Evolutionary conservation across 2,329 filamentous ascomycete species (phyloP), one percentile per base, ranked within the genome.

Genomic region (Aspergillus sp.): DNA sequence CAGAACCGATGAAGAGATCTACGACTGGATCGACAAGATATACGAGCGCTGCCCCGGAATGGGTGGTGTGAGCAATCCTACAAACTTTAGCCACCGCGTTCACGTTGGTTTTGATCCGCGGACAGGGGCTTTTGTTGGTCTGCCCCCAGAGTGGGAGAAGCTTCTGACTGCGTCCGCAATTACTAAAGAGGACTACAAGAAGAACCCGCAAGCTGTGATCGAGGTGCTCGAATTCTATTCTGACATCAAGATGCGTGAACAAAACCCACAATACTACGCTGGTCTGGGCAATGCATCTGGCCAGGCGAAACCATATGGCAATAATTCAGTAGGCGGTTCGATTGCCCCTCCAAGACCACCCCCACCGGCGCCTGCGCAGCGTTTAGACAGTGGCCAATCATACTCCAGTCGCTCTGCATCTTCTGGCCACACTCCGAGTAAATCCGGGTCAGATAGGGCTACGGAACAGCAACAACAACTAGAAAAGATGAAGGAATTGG

Each of bases 1-100:
- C 68, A 96, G 97, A 77, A 89, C 88, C 56, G 95, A 99, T 70
- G 93, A 96, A 70, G 95, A 99, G 66, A 86, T 99, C 54, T 99
- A 99, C 75, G 92, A 96, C 69, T 99, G 95, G 95, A 96, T 98
- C 69, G 95, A 99, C 75, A 91, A 93, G 73, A 96, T 99, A 65
- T 98, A 98, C 73, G 92, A 93, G 67, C 89, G 93, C 63, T 98
- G 93, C 74, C 95, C 95, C 17, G 93, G 91, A 61, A 96, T 98
- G 91, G 93, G 95, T 61, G 95, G 95, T 66, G 95, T 99, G 56
- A 97, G 93, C 78, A 97, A 98, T 75, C 95, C 95, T 5, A 98
- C 95, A 64, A 97, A 98, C 79, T 99, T 99, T 79, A 92, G 90
- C 22, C 95, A 99, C 73, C 89, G 93, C 47, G 93, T 99, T 22